Conservation (phyloP, 148 eudicot genomes). For the Silene uniflora region DNA sequence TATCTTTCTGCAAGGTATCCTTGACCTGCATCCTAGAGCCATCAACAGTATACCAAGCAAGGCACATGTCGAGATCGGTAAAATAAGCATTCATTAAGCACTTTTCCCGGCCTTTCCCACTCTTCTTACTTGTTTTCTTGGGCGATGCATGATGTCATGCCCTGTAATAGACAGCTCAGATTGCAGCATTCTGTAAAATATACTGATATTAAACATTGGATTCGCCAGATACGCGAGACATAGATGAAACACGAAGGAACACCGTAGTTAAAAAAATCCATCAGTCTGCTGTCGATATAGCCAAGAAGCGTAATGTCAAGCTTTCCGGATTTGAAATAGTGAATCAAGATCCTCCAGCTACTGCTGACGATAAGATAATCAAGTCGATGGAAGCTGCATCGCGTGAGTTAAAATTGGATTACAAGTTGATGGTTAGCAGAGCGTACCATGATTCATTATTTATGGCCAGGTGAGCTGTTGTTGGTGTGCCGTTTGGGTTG, state of each 20-base stretch:
- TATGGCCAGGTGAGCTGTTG: constrained; percentile 82
- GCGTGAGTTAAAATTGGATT: constrained; percentile 55
- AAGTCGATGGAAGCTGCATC: constrained; percentile 77
- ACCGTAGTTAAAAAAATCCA: constrained; percentile 68
- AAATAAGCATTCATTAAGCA: background rate
- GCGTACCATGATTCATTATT: constrained; percentile 97
- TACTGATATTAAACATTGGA: too few species aligned
- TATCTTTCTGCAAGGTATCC: constrained; percentile 49
- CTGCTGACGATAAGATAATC: constrained; percentile 59
- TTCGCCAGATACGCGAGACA: constrained; percentile 74
- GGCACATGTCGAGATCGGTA: constrained; percentile 92
- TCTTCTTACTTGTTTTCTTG: background rate
- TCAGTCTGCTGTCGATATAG: constrained; percentile 69
- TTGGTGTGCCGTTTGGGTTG: too few species aligned
- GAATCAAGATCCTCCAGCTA: constrained; percentile 95
- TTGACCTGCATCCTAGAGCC: constrained; percentile 93
- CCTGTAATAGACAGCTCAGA: too few species aligned
- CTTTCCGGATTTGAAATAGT: constrained; percentile 76
- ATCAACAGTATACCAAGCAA: constrained; percentile 98
- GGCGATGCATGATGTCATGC: too few species aligned
- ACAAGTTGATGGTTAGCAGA: constrained; percentile 93
- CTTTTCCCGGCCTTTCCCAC: background rate
- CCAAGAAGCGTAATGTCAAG: constrained; percentile 62
- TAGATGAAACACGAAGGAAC: constrained; percentile 78
- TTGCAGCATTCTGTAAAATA: too few species aligned